phyloP scores from a whole-genome alignment of 345 rosid genomes.

The Brassica nigra region DNA sequence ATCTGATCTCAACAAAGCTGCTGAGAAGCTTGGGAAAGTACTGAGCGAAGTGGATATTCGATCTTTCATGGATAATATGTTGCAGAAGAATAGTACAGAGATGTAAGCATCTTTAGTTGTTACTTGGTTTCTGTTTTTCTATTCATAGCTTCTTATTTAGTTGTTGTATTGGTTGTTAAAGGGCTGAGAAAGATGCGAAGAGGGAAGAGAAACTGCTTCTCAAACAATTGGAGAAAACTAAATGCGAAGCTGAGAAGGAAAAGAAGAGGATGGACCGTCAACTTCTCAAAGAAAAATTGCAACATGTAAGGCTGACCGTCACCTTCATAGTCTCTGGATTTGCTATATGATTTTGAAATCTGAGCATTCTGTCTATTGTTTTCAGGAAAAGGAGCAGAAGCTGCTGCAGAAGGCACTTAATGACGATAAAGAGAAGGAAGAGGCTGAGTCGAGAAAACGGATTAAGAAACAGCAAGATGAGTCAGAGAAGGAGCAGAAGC shows the following conservation, averaged over 20 bases:
- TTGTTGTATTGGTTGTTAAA: slow-evolving; percentile 24
- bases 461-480: slow-evolving; percentile 77
- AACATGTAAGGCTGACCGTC: slow-evolving; percentile 48
- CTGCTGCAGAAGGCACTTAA: slow-evolving; percentile 55
- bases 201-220: slow-evolving; percentile 60
- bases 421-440: slow-evolving; percentile 69
- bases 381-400: slow-evolving; percentile 77
- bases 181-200: slow-evolving; percentile 65
- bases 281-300: slow-evolving; percentile 59
- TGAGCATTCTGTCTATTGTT: neutral
- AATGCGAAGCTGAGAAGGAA: slow-evolving; percentile 72
- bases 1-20: slow-evolving; percentile 49
- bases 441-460: slow-evolving; percentile 60
- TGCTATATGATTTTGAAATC: neutral
- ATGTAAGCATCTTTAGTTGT: slow-evolving; percentile 48
- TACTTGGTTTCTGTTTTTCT: slow-evolving; percentile 12
- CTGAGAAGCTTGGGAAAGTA: slow-evolving; percentile 63
- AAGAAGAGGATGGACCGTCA: slow-evolving; percentile 73
- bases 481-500: slow-evolving; percentile 68
- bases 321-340: neutral
- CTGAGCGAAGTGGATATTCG: slow-evolving; percentile 66
- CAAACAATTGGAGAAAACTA: slow-evolving; percentile 72
- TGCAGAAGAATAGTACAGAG: slow-evolving; percentile 55
- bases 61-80: slow-evolving; percentile 50
- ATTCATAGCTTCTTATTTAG: neutral